Evolutionary conservation across 2,329 filamentous ascomycete species (phyloP).

Genomic region (Talaromyces sp.): DNA sequence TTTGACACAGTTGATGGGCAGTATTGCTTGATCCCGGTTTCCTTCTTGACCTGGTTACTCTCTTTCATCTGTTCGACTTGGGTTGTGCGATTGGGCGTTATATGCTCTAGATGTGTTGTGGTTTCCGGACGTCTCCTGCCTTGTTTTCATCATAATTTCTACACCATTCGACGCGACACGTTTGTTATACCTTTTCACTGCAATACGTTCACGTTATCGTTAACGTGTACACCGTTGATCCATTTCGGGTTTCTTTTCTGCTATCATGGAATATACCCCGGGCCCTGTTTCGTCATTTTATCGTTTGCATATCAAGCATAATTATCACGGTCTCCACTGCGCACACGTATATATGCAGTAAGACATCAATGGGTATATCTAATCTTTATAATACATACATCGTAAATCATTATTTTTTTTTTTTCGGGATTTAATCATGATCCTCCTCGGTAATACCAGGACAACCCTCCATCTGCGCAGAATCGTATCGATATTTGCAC

Average conservation of each 20-base stretch:
- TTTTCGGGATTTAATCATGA: conserved; percentile 48
- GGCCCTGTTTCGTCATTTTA: neutral
- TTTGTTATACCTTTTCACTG: neutral
- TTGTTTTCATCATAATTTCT: neutral
- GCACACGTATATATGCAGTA: neutral
- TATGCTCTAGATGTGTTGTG: neutral
- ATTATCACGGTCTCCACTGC: neutral
- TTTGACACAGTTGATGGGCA: conserved; percentile 32
- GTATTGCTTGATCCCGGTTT: neutral
- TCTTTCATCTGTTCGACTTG: neutral
- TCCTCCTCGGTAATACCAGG: conserved; percentile 86
- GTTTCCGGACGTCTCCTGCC: neutral
- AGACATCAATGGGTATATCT: neutral
- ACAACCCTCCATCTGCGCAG: conserved; percentile 75
- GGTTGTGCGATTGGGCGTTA: neutral
- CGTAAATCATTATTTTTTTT: neutral
- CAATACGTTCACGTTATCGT: neutral
- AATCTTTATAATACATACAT: conserved; percentile 2
- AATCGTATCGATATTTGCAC: conserved; percentile 80
- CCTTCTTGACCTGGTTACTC: neutral
- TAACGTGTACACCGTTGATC: neutral
- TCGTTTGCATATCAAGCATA: neutral
- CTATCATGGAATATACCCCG: conserved; percentile 12
- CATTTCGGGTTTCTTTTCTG: neutral
- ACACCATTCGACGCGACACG: neutral